Evolutionary conservation across 2,329 filamentous ascomycete genomes (phyloP).

Genomic region (Curvularia lunata): DNA sequence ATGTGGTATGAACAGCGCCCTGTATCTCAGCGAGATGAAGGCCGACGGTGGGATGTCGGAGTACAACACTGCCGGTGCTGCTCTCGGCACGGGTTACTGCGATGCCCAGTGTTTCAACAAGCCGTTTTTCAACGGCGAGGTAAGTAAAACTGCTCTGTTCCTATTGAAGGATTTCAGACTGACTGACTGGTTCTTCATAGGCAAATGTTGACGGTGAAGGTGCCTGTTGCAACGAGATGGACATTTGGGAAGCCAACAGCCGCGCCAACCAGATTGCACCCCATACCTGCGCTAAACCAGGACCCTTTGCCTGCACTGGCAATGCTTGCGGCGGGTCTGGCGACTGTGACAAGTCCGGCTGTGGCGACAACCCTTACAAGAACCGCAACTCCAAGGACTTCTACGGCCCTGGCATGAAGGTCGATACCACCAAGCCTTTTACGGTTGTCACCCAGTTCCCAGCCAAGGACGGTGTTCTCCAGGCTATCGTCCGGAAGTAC

Average conservation of each 20-base stretch:
- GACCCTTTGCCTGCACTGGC: conserved; percentile 51
- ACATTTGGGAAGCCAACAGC: conserved; percentile 63
- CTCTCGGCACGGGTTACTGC: conserved; percentile 66
- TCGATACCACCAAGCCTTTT: conserved; percentile 66
- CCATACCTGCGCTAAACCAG: conserved; percentile 56
- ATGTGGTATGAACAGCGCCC: conserved; percentile 51
- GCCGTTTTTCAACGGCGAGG: conserved; percentile 47
- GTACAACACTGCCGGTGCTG: conserved; percentile 59
- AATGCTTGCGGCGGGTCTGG: conserved; percentile 50
- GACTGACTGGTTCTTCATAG: conserved; percentile 49
- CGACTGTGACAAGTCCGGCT: conserved; percentile 47
- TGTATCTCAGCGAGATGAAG: conserved; percentile 51
- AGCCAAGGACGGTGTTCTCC: conserved; percentile 62
- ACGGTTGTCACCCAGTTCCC: conserved; percentile 74
- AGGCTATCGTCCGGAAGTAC: conserved; percentile 69
- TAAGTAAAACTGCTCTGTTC: conserved; percentile 23
- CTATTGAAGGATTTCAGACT: conserved; percentile 35
- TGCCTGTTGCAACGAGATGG: conserved; percentile 62
- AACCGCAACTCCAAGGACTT: conserved; percentile 30
- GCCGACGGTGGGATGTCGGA: conserved; percentile 43
- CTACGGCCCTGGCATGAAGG: conserved; percentile 48
- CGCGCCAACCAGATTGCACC: conserved; percentile 56
- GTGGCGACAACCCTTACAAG: conserved; percentile 45
- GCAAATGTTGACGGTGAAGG: conserved; percentile 54
- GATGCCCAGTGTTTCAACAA: conserved; percentile 54